Conservation (phyloP, 331 rosid genomes). For the Quercus tomentella region DNA sequence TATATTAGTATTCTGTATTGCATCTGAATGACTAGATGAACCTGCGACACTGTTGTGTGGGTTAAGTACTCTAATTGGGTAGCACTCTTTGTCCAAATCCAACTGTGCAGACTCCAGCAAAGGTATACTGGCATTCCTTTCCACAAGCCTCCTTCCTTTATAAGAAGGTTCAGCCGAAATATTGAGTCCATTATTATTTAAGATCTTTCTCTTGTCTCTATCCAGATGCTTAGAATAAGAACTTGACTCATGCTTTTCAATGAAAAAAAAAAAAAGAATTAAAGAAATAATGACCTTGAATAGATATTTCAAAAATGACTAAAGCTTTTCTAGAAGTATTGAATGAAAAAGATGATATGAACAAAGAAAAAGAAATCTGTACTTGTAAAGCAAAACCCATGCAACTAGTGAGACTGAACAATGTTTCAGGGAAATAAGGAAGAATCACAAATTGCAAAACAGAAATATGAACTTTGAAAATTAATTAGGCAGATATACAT, state of each 20-base stretch:
- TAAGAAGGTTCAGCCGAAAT: constrained; percentile 38
- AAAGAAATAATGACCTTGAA: not conserved
- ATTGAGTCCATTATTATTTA: constrained; percentile 16
- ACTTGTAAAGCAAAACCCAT: not conserved
- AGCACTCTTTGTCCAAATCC: constrained; percentile 34
- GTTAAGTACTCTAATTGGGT: constrained; percentile 19
- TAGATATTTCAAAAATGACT: not conserved
- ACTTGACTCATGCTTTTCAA: constrained; percentile 36
- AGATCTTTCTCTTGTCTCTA: constrained; percentile 45
- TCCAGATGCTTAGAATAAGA: constrained; percentile 30
- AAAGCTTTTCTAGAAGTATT: not conserved
- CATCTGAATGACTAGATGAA: constrained; percentile 34
- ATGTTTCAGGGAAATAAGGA: not conserved
- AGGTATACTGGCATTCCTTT: constrained; percentile 14
- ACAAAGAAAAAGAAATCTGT: not conserved
- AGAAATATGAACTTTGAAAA: not conserved
- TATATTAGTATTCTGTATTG: constrained; percentile 18
- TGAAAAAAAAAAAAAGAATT: not conserved
- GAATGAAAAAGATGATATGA: not conserved
- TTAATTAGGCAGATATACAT: no score
- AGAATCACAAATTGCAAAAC: not conserved
- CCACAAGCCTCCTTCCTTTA: constrained; percentile 46
- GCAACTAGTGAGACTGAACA: not conserved
- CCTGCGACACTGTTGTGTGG: constrained; percentile 16
- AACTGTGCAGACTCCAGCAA: constrained; percentile 21